Conservation (phyloP, 768 basidiomycete genomes). For the Dioszegia aurantiaca region DNA sequence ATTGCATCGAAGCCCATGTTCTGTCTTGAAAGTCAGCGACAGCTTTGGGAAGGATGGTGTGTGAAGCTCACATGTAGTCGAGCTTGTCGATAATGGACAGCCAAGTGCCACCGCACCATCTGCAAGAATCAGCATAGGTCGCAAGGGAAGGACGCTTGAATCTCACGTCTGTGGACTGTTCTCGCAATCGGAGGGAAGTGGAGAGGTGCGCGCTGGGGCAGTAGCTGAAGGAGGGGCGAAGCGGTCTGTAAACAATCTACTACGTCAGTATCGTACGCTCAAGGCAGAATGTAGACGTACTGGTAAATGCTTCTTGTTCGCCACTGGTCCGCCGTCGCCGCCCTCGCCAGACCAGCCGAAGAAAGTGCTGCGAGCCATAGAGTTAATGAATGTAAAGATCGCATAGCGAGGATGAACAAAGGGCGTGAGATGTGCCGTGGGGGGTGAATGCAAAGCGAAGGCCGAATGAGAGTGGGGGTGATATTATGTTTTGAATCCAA, state of each 20-base stretch:
- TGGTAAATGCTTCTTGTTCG: constrained; percentile 77
- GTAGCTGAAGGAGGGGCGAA: constrained; percentile 65
- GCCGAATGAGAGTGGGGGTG: background rate
- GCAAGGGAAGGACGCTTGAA: background rate
- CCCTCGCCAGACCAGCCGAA: constrained; percentile 13
- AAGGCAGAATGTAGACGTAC: constrained; percentile 45
- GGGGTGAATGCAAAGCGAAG: too few relatives aligned
- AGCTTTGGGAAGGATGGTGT: too few relatives aligned
- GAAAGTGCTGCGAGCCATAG: constrained; percentile 19
- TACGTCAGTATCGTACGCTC: background rate
- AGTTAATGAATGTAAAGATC: constrained; percentile 14
- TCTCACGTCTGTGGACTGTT: constrained; percentile 59
- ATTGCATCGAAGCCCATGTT: constrained; percentile 65
- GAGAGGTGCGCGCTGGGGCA: constrained; percentile 52
- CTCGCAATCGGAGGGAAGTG: constrained; percentile 56
- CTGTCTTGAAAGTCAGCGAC: constrained; percentile 51
- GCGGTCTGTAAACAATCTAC: constrained; percentile 66
- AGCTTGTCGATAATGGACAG: constrained; percentile 67
- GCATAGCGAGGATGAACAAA: constrained; percentile 13
- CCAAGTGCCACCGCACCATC: constrained; percentile 81
- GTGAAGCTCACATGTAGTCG: constrained; percentile 62
- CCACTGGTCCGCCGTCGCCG: constrained; percentile 52
- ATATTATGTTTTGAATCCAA: background rate
- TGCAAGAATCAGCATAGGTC: background rate
- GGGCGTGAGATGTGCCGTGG: too few relatives aligned